phyloP scores from a whole-genome alignment of 169 alveolate species.

The Cystoisospora suis region DNA sequence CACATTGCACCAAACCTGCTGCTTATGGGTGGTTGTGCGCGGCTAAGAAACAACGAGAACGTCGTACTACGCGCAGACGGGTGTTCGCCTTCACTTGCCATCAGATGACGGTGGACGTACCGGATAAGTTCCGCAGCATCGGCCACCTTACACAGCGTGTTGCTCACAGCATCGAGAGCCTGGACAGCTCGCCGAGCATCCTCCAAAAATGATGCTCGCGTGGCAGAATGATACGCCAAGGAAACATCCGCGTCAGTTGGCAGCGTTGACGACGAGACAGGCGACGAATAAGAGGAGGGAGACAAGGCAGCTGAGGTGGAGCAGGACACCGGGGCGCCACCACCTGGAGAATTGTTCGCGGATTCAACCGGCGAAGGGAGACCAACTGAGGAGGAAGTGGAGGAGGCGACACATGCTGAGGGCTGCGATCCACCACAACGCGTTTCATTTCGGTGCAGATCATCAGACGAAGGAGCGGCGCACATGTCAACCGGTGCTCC shows the following conservation, averaged over 20 bases:
- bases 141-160: constrained; percentile 60
- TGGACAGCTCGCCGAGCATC: constrained; percentile 26
- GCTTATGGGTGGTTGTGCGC: neutral
- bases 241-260: neutral
- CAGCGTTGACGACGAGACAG: neutral
- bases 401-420: too few species aligned
- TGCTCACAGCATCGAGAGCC: constrained; percentile 57
- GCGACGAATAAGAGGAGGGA: neutral
- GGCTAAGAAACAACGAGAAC: neutral
- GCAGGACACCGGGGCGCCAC: too few species aligned
- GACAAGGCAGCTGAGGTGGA: neutral
- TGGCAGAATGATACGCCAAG: neutral
- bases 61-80: neutral
- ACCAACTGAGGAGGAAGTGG: neutral
- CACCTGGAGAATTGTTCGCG: too few species aligned
- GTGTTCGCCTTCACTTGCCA: too few species aligned
- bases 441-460: too few species aligned
- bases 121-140: constrained; percentile 56
- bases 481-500: neutral
- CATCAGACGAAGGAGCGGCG: neutral
- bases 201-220: neutral
- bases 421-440: neutral
- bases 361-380: too few species aligned
- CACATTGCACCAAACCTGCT: neutral
- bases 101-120: too few species aligned